phyloP scores from a whole-genome alignment of 208 protist genomes.

The Vickermania ingenoplastis region DNA sequence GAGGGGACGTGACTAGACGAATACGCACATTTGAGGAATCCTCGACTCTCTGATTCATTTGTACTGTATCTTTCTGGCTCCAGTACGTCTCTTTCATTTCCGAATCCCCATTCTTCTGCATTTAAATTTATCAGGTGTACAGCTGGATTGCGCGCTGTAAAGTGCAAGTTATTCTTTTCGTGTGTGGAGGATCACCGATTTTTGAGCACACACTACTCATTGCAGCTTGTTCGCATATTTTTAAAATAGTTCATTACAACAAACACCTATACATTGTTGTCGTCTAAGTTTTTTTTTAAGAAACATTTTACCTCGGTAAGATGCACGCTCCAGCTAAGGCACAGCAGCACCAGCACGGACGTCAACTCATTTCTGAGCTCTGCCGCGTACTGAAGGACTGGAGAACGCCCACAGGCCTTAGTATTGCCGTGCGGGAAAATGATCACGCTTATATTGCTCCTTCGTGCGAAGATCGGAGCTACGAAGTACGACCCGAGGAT shows the following conservation, averaged over 20 bases:
- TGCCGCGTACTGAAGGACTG: conserved; percentile 90
- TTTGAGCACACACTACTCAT: background rate
- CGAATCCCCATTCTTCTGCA: too few species aligned
- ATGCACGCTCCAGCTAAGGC: conserved; percentile 13
- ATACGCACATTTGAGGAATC: too few species aligned
- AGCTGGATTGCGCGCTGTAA: too few species aligned
- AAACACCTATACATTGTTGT: too few species aligned
- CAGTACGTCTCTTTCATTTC: too few species aligned
- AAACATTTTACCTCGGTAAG: too few species aligned
- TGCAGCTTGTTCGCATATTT: background rate
- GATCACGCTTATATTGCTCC: conserved; percentile 88
- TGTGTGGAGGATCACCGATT: background rate
- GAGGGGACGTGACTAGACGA: too few species aligned
- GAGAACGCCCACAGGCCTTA: conserved; percentile 94
- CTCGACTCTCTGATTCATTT: too few species aligned
- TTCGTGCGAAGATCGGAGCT: conserved; percentile 93
- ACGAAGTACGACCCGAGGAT: conserved; percentile 77
- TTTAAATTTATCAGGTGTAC: too few species aligned
- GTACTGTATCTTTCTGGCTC: too few species aligned
- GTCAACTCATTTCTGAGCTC: conserved; percentile 89
- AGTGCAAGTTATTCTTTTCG: conserved; percentile 2
- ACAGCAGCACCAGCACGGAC: conserved; percentile 59
- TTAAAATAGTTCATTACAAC: too few species aligned
- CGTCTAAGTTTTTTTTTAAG: too few species aligned
- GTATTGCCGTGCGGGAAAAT: conserved; percentile 81